Conservation (phyloP, 495 filamentous ascomycete genomes). For the Xylaria telfairii region DNA sequence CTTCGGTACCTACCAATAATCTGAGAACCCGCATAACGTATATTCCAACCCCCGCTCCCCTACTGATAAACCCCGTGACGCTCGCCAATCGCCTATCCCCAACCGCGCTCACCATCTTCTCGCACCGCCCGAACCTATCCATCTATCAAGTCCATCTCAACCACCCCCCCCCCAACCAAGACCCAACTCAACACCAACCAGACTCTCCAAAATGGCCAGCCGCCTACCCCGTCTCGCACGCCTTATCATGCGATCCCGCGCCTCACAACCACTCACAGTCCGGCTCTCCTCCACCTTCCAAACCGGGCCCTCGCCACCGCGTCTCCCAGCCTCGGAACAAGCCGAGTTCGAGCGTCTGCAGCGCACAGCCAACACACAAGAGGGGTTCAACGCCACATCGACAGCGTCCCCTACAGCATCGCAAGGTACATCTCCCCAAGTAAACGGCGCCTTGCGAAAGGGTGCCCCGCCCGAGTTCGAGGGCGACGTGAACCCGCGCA, state of each 20-base stretch:
- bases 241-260: constrained; percentile 7
- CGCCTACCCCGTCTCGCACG: constrained; percentile 22
- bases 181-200: background rate
- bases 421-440: background rate
- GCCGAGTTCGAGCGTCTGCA: constrained; percentile 92
- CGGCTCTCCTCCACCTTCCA: constrained; percentile 43
- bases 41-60: background rate
- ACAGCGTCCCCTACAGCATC: too few species aligned
- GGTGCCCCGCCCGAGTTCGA: constrained; percentile 90
- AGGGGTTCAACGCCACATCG: constrained; percentile 40
- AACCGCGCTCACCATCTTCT: background rate
- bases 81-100: background rate
- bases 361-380: constrained; percentile 50
- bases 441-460: constrained; percentile 39
- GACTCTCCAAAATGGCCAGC: background rate
- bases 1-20: background rate
- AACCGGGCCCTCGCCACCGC: constrained; percentile 72
- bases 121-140: too few species aligned
- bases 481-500: constrained; percentile 90
- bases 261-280: background rate
- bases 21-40: background rate
- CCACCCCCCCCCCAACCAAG: too few species aligned
- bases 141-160: too few species aligned
- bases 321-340: constrained; percentile 86
- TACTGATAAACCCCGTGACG: background rate